Evolutionary conservation across 1,284 basidiomycete genomes (phyloP).

Genomic region (Cronartium quercuum): DNA sequence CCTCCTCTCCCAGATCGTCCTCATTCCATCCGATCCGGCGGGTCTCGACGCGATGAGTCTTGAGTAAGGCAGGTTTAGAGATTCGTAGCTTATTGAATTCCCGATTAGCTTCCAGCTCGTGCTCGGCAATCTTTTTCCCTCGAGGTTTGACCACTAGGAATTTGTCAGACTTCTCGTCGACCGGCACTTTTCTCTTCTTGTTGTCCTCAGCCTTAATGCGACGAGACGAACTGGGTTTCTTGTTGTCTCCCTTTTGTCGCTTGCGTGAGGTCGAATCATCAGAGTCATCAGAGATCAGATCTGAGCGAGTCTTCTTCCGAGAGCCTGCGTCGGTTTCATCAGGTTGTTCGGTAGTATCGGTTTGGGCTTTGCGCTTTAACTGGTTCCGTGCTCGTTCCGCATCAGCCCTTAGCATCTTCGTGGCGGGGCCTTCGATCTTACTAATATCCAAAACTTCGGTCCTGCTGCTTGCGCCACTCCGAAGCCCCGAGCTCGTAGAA

Average conservation of each 20-base stretch:
- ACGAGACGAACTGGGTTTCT: background rate
- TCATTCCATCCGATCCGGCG: conserved; percentile 34
- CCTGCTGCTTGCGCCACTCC: background rate
- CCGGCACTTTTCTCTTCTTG: background rate
- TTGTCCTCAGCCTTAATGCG: background rate
- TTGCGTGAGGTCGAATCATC: background rate
- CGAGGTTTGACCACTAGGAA: conserved; percentile 13
- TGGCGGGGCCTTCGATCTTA: conserved; percentile 19
- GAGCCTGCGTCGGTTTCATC: background rate
- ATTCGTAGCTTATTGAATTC: conserved; percentile 36
- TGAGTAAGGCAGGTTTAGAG: conserved; percentile 15
- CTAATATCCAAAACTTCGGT: conserved; percentile 13
- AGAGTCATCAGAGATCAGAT: background rate
- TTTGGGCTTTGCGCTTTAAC: background rate
- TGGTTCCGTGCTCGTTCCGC: background rate
- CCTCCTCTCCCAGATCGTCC: conserved; percentile 23
- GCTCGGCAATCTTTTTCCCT: conserved; percentile 19
- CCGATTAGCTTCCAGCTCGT: conserved; percentile 18
- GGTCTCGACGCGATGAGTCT: background rate
- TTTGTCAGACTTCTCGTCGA: background rate
- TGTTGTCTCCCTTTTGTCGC: background rate
- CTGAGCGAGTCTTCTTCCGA: background rate
- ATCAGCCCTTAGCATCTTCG: conserved; percentile 8
- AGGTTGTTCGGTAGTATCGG: background rate
- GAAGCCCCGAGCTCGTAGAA: too few species aligned